Evolutionary conservation across 2,329 filamentous ascomycete genomes (phyloP).

Genomic region (Tolypocladium guangdongense): DNA sequence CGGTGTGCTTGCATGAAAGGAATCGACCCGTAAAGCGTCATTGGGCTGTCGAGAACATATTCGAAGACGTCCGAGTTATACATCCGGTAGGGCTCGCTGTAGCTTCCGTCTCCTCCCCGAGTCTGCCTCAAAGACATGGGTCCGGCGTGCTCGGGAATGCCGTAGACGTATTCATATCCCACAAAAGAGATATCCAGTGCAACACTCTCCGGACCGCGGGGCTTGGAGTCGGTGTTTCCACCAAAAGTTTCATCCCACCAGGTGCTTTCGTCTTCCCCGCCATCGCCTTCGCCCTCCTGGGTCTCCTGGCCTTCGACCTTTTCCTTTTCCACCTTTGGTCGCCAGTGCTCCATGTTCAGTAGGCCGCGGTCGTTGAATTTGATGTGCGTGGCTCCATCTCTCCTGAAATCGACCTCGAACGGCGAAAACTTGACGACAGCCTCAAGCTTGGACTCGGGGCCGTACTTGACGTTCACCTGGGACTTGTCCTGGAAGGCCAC

Average conservation of each 20-base stretch:
- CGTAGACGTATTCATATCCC: slow-evolving; percentile 85
- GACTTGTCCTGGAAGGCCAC: slow-evolving; percentile 53
- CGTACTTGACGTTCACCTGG: slow-evolving; percentile 69
- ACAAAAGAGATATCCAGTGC: slow-evolving; percentile 86
- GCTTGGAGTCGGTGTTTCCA: slow-evolving; percentile 89
- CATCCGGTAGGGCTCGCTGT: slow-evolving; percentile 81
- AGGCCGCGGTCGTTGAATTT: slow-evolving; percentile 84
- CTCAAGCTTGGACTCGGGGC: slow-evolving; percentile 64
- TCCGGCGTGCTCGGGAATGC: slow-evolving; percentile 87
- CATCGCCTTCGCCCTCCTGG: slow-evolving; percentile 30
- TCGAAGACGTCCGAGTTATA: slow-evolving; percentile 98
- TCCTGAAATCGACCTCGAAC: slow-evolving; percentile 76
- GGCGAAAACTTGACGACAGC: slow-evolving; percentile 75
- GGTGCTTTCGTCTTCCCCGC: slow-evolving; percentile 67
- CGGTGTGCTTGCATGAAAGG: slow-evolving; percentile 97
- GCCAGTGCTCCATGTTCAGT: slow-evolving; percentile 93
- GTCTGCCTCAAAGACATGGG: slow-evolving; percentile 84
- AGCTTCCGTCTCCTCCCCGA: slow-evolving; percentile 74
- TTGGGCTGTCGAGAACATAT: slow-evolving; percentile 92
- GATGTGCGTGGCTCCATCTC: slow-evolving; percentile 71
- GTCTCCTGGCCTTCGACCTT: slow-evolving; percentile 43
- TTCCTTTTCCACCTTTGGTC: slow-evolving; percentile 64
- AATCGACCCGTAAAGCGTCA: slow-evolving; percentile 96
- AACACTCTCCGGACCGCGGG: slow-evolving; percentile 86
- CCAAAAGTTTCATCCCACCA: slow-evolving; percentile 98